phyloP scores from a whole-genome alignment of 2,329 filamentous ascomycete genomes.

The Rugonectria rugulosa region DNA sequence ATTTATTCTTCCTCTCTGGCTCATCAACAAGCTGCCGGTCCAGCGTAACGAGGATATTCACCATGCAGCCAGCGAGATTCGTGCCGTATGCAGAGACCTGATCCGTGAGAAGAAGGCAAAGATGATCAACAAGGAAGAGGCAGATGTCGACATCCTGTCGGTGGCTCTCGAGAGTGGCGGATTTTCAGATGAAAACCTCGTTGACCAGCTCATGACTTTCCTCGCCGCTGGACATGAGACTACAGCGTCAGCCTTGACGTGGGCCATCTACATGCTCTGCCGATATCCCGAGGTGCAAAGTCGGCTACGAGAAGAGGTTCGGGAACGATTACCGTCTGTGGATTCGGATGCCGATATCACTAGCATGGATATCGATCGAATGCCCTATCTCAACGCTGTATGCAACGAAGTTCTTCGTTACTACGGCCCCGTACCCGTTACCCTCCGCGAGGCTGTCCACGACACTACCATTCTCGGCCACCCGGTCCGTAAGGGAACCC shows the following conservation, averaged over 20 bases:
- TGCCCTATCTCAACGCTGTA: conserved; percentile 83
- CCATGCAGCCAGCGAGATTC: conserved; percentile 65
- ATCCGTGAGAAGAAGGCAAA: conserved; percentile 73
- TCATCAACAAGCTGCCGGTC: conserved; percentile 71
- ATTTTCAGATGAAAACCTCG: conserved; percentile 81
- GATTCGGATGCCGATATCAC: conserved; percentile 47
- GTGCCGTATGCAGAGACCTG: conserved; percentile 70
- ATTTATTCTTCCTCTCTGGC: conserved; percentile 68
- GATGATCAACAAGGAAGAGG: conserved; percentile 54
- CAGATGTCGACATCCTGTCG: conserved; percentile 77
- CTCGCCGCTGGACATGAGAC: conserved; percentile 85
- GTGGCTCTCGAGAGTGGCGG: conserved; percentile 79
- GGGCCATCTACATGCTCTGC: conserved; percentile 75
- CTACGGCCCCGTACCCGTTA: conserved; percentile 75
- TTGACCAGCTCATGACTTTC: conserved; percentile 92
- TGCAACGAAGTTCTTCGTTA: conserved; percentile 80
- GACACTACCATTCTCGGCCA: conserved; percentile 73
- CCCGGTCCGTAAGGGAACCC: conserved; percentile 73
- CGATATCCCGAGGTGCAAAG: conserved; percentile 70
- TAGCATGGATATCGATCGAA: conserved; percentile 67
- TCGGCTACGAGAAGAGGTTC: conserved; percentile 73
- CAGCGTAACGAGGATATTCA: conserved; percentile 73
- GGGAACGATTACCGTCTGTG: conserved; percentile 62
- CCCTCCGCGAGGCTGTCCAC: conserved; percentile 68
- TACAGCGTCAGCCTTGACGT: conserved; percentile 77